phyloP scores from a whole-genome alignment of 306 rosid species.

The Castanospermum australe region DNA sequence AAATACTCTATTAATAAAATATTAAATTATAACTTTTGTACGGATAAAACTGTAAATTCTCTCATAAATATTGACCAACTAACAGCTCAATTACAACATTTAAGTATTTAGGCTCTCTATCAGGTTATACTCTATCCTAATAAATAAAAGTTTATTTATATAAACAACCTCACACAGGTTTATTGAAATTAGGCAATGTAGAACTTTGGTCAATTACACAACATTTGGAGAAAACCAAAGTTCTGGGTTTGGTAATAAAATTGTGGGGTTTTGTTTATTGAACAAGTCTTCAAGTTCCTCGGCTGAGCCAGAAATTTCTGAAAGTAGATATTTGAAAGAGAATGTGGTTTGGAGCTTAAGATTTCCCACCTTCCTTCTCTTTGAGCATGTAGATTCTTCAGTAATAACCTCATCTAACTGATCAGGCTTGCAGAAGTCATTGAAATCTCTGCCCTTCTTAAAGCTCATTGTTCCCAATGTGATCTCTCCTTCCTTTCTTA shows the following conservation, averaged over 20 bases:
- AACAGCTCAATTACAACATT: too few species aligned
- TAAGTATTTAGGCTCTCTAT: too few species aligned
- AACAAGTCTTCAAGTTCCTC: slow-evolving; percentile 5
- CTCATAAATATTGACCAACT: too few species aligned
- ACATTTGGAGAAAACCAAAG: slow-evolving; percentile 19
- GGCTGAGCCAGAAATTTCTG: slow-evolving; percentile 11
- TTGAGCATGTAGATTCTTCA: slow-evolving; percentile 23
- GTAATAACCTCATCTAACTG: slow-evolving; percentile 1
- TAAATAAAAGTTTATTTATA: too few species aligned
- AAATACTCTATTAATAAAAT: too few species aligned
- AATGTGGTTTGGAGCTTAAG: slow-evolving; percentile 37
- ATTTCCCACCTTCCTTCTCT: slow-evolving; percentile 37
- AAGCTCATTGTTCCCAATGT: slow-evolving; percentile 29
- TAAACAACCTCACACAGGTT: too few species aligned
- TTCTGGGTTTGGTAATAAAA: slow-evolving; percentile 21
- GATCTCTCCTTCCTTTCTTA: slow-evolving; percentile 28
- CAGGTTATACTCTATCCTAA: too few species aligned
- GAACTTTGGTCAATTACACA: too few species aligned
- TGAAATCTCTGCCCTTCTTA: slow-evolving; percentile 16
- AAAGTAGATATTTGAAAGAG: slow-evolving; percentile 25
- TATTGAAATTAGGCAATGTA: too few species aligned
- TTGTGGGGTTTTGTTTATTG: background rate
- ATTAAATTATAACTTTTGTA: too few species aligned
- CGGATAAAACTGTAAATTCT: too few species aligned
- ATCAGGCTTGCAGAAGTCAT: slow-evolving; percentile 17